Percentiles rank a stretch among this genome's conserved stretches.
Evolutionary conservation across 257 asterid species (phyloP).

Genomic region (Verbascum thapsus): DNA sequence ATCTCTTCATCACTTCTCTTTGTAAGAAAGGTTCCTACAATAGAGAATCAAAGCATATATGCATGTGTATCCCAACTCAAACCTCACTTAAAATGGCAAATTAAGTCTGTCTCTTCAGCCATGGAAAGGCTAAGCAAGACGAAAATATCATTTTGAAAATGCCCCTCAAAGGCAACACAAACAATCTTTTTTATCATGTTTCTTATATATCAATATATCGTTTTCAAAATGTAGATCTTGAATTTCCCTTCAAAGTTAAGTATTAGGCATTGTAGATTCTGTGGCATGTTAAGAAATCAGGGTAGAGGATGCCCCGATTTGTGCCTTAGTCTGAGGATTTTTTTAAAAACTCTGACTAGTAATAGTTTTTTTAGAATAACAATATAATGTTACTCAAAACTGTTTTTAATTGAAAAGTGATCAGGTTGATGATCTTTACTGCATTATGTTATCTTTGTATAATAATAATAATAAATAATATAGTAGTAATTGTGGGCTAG

Average conservation of each 20-base stretch:
- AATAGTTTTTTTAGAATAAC: conserved; percentile 27
- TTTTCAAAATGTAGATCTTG: conserved; percentile 41
- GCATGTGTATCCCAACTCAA: conserved; percentile 52
- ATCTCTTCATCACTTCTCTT: conserved; percentile 44
- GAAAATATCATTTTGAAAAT: conserved; percentile 27
- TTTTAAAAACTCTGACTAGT: conserved; percentile 62
- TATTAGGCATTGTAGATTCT: conserved; percentile 30
- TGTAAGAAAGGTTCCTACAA: conserved; percentile 74
- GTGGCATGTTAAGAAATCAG: conserved; percentile 42
- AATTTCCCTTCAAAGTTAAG: conserved; percentile 34
- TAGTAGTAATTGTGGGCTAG: conserved; percentile 26
- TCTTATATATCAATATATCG: conserved; percentile 39
- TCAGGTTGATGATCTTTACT: conserved; percentile 40
- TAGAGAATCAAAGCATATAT: conserved; percentile 53
- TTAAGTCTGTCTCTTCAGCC: conserved; percentile 39
- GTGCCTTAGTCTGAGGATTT: conserved; percentile 57
- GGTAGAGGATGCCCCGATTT: conserved; percentile 56
- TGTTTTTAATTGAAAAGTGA: conserved; percentile 33
- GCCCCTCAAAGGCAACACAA: conserved; percentile 40
- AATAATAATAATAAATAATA: neutral
- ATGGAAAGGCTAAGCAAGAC: conserved; percentile 46
- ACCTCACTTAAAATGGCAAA: conserved; percentile 38
- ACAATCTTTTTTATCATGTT: conserved; percentile 35
- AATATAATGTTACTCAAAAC: conserved; percentile 21
- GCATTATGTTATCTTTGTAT: neutral